phyloP scores from a whole-genome alignment of 106 monocot species.

The Dioscorea alata region DNA sequence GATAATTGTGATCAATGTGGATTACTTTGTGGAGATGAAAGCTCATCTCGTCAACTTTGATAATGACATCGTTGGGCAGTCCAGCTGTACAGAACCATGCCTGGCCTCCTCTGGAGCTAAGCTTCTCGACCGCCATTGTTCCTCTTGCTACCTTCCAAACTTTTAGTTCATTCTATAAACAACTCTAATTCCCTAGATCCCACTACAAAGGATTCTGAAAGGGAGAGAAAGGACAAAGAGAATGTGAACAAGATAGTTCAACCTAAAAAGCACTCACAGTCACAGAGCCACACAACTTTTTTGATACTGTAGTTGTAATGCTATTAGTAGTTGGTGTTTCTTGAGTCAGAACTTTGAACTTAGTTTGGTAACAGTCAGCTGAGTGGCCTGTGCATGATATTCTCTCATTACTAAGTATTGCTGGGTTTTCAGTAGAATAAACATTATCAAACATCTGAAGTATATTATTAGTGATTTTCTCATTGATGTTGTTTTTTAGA shows the following conservation, averaged over 20 bases:
- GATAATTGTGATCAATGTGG: too few species aligned
- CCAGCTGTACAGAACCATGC: constrained; percentile 88
- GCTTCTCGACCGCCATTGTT: constrained; percentile 41
- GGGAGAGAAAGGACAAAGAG: background rate
- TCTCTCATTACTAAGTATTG: background rate
- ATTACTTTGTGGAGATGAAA: constrained; percentile 92
- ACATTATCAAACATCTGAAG: too few species aligned
- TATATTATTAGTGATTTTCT: too few species aligned
- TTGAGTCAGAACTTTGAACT: too few species aligned
- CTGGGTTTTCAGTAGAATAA: background rate
- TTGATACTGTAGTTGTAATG: background rate
- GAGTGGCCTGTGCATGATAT: background rate
- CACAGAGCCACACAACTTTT: background rate
- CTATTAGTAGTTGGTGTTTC: too few species aligned
- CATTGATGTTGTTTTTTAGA: too few species aligned
- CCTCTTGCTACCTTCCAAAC: background rate
- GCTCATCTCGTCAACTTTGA: constrained; percentile 69
- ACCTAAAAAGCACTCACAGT: background rate
- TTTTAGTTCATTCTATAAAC: too few species aligned
- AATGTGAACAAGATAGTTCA: background rate
- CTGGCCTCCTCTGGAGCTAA: constrained; percentile 34
- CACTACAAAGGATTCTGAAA: background rate
- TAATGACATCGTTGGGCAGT: constrained; percentile 72
- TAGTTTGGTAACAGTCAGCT: too few species aligned
- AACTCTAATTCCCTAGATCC: too few species aligned